Evolutionary conservation across 345 rosid genomes (phyloP).

Genomic region (Eucalyptus regnans): DNA sequence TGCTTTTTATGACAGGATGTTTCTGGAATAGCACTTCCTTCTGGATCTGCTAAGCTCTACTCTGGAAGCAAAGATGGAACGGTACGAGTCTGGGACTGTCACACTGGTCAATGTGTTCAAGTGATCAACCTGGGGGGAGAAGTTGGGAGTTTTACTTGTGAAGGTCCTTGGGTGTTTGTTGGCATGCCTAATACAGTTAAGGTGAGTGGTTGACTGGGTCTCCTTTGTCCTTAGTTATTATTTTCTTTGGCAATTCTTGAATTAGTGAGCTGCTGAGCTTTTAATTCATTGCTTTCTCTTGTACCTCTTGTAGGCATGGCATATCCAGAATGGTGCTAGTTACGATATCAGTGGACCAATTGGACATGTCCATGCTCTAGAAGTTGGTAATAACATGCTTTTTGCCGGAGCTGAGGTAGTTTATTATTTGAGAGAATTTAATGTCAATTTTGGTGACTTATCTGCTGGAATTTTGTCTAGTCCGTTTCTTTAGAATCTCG

Average conservation of each 20-base stretch:
- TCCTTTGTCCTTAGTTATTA: not conserved
- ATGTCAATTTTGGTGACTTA: not conserved
- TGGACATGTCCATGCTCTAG: conserved; percentile 39
- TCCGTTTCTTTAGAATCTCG: not conserved
- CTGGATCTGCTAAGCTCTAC: conserved; percentile 42
- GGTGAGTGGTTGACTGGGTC: conserved; percentile 1
- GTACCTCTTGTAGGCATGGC: conserved; percentile 28
- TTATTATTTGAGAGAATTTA: not conserved
- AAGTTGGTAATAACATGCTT: conserved; percentile 21
- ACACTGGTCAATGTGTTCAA: conserved; percentile 27
- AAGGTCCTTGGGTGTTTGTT: conserved; percentile 52
- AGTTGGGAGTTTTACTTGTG: conserved; percentile 34
- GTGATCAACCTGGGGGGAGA: conserved; percentile 19
- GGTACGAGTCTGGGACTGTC: conserved; percentile 39
- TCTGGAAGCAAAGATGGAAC: conserved; percentile 44
- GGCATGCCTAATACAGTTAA: conserved; percentile 45
- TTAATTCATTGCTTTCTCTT: not conserved
- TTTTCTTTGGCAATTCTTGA: not conserved
- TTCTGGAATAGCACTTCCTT: conserved; percentile 39
- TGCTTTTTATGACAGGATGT: conserved; percentile 7
- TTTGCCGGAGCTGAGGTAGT: conserved; percentile 56
- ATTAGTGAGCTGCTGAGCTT: not conserved
- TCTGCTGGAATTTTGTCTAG: not conserved
- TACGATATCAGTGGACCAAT: conserved; percentile 18
- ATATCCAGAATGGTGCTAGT: conserved; percentile 18